These are phyloP conservation scores for Lanmaoa pseudosensibilis DNA, from an alignment of 768 basidiomycete genomes.

Conservation along the genomic window DNA sequence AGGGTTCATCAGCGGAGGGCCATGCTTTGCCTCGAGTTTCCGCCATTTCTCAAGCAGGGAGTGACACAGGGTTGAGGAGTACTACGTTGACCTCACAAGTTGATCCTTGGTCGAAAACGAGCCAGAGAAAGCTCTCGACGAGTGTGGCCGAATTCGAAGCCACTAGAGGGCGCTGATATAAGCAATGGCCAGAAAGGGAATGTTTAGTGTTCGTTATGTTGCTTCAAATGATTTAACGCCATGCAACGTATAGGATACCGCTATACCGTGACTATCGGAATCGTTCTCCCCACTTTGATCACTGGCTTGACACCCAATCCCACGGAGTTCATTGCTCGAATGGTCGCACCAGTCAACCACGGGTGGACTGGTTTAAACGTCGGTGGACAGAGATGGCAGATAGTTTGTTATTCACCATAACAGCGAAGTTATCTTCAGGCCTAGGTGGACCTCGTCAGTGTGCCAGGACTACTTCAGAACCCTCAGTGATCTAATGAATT, in stretches of 20 bases:
- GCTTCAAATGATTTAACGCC: background rate
- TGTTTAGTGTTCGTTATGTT: background rate
- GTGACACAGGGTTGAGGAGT: conserved; percentile 1
- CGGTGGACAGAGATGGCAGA: background rate
- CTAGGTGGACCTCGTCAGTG: background rate
- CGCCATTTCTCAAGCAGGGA: conserved; percentile 46
- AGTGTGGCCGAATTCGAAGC: background rate
- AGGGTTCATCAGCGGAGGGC: conserved; percentile 79
- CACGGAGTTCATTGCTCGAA: background rate
- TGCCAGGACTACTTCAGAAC: background rate
- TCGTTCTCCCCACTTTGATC: background rate
- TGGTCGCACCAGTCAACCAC: background rate
- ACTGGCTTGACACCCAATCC: background rate
- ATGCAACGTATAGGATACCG: background rate
- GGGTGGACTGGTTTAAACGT: background rate
- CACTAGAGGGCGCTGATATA: conserved; percentile 14
- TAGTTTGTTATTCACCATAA: background rate
- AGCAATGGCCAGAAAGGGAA: conserved; percentile 6
- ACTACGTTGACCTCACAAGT: conserved; percentile 69
- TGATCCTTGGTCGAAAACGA: conserved; percentile 78
- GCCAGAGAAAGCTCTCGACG: background rate
- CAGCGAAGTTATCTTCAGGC: background rate
- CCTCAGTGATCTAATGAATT: background rate
- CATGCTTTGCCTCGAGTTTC: conserved; percentile 79
- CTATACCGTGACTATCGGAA: background rate